Evolutionary conservation across 352 stramenopile species (phyloP).

Genomic region (Pythium grandisporangium): DNA sequence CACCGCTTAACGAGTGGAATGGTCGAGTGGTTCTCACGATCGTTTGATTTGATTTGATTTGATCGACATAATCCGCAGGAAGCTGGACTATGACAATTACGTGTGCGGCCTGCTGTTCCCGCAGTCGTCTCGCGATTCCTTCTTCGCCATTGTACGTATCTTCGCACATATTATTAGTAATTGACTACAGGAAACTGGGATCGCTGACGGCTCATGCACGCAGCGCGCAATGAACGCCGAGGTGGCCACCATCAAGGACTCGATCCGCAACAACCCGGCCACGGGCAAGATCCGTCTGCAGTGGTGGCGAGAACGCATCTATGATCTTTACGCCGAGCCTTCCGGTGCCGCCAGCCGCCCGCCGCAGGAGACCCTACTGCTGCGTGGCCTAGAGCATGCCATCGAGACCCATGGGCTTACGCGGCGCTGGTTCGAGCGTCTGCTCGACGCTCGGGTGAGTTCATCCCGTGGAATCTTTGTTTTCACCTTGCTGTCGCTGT

Average conservation of each 20-base stretch:
- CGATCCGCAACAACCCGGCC: conserved; percentile 70
- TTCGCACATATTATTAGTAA: no score
- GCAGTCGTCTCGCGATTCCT: conserved; percentile 42
- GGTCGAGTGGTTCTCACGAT: neutral
- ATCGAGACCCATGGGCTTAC: conserved; percentile 75
- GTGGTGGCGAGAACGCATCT: conserved; percentile 87
- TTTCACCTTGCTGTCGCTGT: neutral
- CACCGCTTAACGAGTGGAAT: no score
- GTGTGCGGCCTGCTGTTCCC: conserved; percentile 66
- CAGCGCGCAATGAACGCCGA: conserved; percentile 88
- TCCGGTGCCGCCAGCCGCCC: conserved; percentile 1
- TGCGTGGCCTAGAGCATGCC: conserved; percentile 51
- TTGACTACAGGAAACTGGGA: no score
- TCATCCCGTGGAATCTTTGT: neutral
- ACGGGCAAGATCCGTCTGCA: conserved; percentile 89
- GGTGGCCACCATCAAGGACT: conserved; percentile 86
- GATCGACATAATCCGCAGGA: conserved; percentile 42
- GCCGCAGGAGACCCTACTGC: conserved; percentile 49
- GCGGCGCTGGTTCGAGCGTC: conserved; percentile 85
- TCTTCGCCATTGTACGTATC: conserved; percentile 64
- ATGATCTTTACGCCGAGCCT: conserved; percentile 47
- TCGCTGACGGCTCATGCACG: no score
- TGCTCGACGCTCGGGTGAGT: conserved; percentile 77
- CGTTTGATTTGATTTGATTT: no score
- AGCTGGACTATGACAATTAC: conserved; percentile 82